Base-by-base conservation (phyloP, 2,329 filamentous ascomycete genomes). In the Metarhizium robertsii region DNA sequence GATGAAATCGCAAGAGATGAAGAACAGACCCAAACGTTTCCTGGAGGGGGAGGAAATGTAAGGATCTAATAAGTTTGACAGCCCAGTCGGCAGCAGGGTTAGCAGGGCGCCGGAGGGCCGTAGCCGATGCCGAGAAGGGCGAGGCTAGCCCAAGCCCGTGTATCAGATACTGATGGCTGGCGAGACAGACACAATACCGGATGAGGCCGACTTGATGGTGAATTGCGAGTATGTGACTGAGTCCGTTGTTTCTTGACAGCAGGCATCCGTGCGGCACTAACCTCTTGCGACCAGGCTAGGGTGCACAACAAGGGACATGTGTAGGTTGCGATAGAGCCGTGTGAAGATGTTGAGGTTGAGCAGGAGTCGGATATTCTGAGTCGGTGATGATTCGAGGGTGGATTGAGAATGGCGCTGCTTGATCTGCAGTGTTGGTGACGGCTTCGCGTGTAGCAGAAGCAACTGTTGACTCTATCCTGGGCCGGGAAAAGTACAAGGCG, bases 231-330 rank as follows among this genome's bases (percentile, higher is more conserved):
- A 32, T 25, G 51, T 47, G 53, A 47, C 47, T 60, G 57, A 57
- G 51, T 67, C 70, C 67, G 69, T 73, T 30, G 54, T 47, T 43
- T 53, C 40, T 38, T 45, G 67, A 73, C 72, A 70, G 75, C 71
- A 66, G 72, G 78, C 79, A 82, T 80, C 69, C 75, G 77, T 73
- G 71, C 77, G 73, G 70, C 73, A 77, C 76, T 64, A 64, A 69
- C 62, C 59, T 67, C 65, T 67, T 64, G 67, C 62, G 20, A 55
- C 51, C 38, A 36, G 47, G 50, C 36, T 30, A 6, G 6, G 53
- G 34, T 52, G 50, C 25, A 45, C 18, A 5, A 50, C 45, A 8
- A 50, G 10, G 11, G 29, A 51, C 43, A 51, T 51, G 20, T 36
- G 47, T 14, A 6, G 20, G 42, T 40, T 46, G 36, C 5, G 46